These are phyloP conservation scores for Takakia lepidozioides DNA, from an alignment of 225 moss, liverwort and hornwort species.

Conservation along the genomic window DNA sequence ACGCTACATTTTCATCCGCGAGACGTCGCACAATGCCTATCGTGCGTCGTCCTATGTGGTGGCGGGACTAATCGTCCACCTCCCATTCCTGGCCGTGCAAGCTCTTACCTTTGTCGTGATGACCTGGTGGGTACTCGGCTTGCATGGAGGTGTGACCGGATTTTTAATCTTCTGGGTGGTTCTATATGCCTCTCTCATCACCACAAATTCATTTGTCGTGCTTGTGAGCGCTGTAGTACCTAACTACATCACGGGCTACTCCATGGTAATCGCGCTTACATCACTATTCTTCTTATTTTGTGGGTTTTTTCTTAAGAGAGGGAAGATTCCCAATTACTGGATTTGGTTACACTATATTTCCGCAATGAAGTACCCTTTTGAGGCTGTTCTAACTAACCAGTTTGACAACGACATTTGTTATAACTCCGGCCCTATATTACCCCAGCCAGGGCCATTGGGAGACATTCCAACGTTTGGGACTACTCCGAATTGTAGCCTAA, in stretches of 20 bases:
- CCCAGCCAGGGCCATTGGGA: too few species aligned
- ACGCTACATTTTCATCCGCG: constrained; percentile 40
- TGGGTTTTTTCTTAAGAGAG: constrained; percentile 21
- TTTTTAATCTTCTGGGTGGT: constrained; percentile 15
- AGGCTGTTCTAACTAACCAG: too few species aligned
- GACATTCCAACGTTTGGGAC: too few species aligned
- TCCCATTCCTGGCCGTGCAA: constrained; percentile 27
- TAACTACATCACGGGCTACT: constrained; percentile 14
- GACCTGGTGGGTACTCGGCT: constrained; percentile 12
- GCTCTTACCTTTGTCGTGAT: constrained; percentile 7
- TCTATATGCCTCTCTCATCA: constrained; percentile 13
- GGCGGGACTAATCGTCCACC: constrained; percentile 16
- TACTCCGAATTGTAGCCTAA: too few species aligned
- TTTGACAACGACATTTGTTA: too few species aligned
- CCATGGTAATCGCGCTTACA: constrained; percentile 2
- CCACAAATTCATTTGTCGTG: constrained; percentile 10
- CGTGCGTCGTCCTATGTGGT: constrained; percentile 30
- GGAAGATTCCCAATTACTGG: too few species aligned
- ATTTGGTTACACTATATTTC: too few species aligned
- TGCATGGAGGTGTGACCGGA: neutral
- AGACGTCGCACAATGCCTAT: constrained; percentile 34
- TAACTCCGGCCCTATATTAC: too few species aligned
- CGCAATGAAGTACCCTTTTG: too few species aligned
- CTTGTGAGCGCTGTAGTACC: constrained; percentile 10
- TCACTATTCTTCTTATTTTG: constrained; percentile 9